Evolutionary conservation across 305 asterid genomes (phyloP).

Genomic region (Ilex paraguariensis): DNA sequence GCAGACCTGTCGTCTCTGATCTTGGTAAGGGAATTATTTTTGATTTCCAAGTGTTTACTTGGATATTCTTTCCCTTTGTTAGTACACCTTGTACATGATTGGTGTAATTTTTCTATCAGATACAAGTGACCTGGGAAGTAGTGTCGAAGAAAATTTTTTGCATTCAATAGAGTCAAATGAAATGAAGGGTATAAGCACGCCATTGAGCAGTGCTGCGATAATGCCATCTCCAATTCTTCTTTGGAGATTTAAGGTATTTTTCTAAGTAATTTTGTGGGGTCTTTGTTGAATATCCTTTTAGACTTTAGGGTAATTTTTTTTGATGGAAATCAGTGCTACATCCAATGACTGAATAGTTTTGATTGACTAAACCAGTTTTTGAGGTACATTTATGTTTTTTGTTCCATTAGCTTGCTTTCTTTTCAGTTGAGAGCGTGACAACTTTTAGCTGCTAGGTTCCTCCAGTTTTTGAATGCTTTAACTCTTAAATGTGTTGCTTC

Average conservation of each 20-base stretch:
- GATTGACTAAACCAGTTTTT: neutral
- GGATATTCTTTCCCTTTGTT: constrained; percentile 6
- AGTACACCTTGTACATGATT: neutral
- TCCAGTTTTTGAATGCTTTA: no score
- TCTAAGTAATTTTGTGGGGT: neutral
- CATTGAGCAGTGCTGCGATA: constrained; percentile 57
- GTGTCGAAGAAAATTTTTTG: constrained; percentile 54
- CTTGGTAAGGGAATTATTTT: constrained; percentile 44
- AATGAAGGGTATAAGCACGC: constrained; percentile 66
- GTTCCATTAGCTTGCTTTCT: neutral
- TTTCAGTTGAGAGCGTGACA: neutral
- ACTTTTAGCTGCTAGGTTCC: neutral
- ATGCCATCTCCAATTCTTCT: constrained; percentile 80
- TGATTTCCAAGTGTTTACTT: constrained; percentile 7
- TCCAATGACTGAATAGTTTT: neutral
- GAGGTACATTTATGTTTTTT: neutral
- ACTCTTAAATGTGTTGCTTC: no score
- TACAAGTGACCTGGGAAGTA: constrained; percentile 38
- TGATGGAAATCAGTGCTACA: neutral
- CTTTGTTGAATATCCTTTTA: neutral
- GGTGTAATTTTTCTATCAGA: constrained; percentile 23
- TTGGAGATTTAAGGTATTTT: constrained; percentile 91
- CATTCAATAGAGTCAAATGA: constrained; percentile 49
- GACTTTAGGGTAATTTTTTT: neutral
- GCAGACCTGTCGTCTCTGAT: constrained; percentile 78